phyloP scores from a whole-genome alignment of 2,329 filamentous ascomycete genomes.

The Trematosphaeria pertusa region DNA sequence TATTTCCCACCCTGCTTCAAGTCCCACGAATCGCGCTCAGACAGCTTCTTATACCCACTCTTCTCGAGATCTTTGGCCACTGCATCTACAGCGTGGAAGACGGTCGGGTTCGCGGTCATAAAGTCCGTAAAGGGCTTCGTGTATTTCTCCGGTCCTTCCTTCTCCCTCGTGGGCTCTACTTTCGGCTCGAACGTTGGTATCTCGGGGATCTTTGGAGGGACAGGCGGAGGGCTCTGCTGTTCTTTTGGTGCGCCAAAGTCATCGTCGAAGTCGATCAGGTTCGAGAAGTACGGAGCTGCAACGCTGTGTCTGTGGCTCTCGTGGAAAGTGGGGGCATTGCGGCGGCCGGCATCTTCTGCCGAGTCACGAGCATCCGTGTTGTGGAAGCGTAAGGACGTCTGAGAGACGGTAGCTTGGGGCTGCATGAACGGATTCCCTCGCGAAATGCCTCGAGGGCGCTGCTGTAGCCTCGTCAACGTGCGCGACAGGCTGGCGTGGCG shows the following conservation, averaged over 20 bases:
- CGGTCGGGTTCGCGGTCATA: conserved; percentile 86
- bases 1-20: conserved; percentile 86
- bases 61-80: conserved; percentile 75
- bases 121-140: conserved; percentile 87
- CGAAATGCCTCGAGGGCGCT: conserved; percentile 27
- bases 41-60: conserved; percentile 79
- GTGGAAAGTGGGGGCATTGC: conserved; percentile 6
- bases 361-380: conserved; percentile 11
- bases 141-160: conserved; percentile 57
- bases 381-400: conserved; percentile 12
- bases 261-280: conserved; percentile 43
- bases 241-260: conserved; percentile 27
- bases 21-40: conserved; percentile 82
- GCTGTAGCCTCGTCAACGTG: conserved; percentile 38
- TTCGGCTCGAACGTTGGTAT: conserved; percentile 17
- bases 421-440: conserved; percentile 28
- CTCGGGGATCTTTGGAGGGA: conserved; percentile 47
- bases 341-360: conserved; percentile 1
- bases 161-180: conserved; percentile 20
- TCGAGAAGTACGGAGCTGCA: conserved; percentile 33
- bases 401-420: conserved; percentile 10
- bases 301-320: conserved; percentile 38
- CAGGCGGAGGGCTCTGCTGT: conserved; percentile 43
- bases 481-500: conserved; percentile 39
- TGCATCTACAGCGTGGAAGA: conserved; percentile 87